Evolutionary conservation across 208 protist genomes (phyloP).

Genomic region (Wallacemonas sp.): DNA sequence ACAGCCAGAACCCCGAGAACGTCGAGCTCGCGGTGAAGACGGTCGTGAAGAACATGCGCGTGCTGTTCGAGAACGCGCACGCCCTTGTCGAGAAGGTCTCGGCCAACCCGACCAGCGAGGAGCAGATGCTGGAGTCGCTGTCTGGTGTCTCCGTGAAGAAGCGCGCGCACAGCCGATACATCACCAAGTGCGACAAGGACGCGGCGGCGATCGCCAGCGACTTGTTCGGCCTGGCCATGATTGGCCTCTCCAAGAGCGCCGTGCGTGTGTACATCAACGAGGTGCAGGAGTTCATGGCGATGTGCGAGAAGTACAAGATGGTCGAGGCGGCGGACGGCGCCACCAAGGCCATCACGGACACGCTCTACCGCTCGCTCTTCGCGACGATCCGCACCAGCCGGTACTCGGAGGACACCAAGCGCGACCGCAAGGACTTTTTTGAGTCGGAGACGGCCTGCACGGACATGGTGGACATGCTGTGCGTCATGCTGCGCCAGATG

Average conservation of each 20-base stretch:
- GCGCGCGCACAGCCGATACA: slow-evolving; percentile 52
- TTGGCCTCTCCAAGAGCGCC: slow-evolving; percentile 61
- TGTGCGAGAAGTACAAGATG: slow-evolving; percentile 60
- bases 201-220: slow-evolving; percentile 35
- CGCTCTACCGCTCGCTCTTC: slow-evolving; percentile 48
- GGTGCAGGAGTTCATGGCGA: slow-evolving; percentile 43
- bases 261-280: slow-evolving; percentile 72
- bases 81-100: slow-evolving; percentile 30
- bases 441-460: slow-evolving; percentile 32
- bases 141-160: slow-evolving; percentile 49
- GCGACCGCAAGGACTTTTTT: slow-evolving; percentile 62
- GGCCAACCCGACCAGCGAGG: slow-evolving; percentile 33
- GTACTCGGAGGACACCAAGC: slow-evolving; percentile 15
- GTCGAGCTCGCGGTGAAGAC: slow-evolving; percentile 54
- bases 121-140: slow-evolving; percentile 57
- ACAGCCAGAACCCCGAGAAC: slow-evolving; percentile 56
- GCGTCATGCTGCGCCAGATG: slow-evolving; percentile 48
- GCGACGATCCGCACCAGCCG: slow-evolving; percentile 31
- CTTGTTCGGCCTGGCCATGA: slow-evolving; percentile 55
- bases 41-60: slow-evolving; percentile 41
- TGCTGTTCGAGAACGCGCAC: slow-evolving; percentile 36
- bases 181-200: slow-evolving; percentile 45
- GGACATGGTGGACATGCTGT: slow-evolving; percentile 58
- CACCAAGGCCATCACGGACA: slow-evolving; percentile 34
- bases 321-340: slow-evolving; percentile 41